Conservation (phyloP, 768 basidiomycete species). For the Lyophyllum shimeji region DNA sequence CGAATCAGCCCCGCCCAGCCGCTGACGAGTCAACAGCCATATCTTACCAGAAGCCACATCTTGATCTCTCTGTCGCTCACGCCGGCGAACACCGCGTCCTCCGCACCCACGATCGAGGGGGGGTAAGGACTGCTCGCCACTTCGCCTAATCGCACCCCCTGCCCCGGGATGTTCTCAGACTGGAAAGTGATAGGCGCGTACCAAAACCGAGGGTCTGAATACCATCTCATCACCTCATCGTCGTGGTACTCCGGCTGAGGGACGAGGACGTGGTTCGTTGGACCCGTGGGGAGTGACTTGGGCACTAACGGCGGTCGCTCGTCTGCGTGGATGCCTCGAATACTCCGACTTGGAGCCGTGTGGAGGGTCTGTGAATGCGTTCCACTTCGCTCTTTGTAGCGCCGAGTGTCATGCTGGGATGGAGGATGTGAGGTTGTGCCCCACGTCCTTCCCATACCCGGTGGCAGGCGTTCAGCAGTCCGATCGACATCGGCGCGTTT, state of each 20-base stretch:
- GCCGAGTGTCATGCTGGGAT: slow-evolving; percentile 12
- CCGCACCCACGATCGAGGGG: slow-evolving; percentile 18
- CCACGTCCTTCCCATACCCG: no score
- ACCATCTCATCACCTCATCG: slow-evolving; percentile 9
- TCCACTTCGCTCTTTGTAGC: slow-evolving; percentile 7
- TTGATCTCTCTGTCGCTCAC: slow-evolving; percentile 29
- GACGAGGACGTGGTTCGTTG: slow-evolving; percentile 25
- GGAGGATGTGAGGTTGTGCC: slow-evolving; percentile 6
- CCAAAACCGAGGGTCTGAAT: slow-evolving; percentile 17
- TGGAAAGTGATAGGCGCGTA: slow-evolving; percentile 32
- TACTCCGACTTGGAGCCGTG: slow-evolving; percentile 3
- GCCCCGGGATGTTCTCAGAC: slow-evolving; percentile 24
- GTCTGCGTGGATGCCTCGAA: background rate
- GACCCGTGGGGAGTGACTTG: slow-evolving; percentile 12
- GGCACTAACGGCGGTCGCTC: background rate
- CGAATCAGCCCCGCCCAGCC: background rate
- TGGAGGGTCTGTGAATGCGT: slow-evolving; percentile 10
- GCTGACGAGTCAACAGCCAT: background rate
- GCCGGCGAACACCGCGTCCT: slow-evolving; percentile 20
- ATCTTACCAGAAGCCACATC: slow-evolving; percentile 33
- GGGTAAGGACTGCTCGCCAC: slow-evolving; percentile 15
- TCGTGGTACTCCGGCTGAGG: slow-evolving; percentile 25
- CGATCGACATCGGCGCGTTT: slow-evolving; percentile 9
- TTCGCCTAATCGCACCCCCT: slow-evolving; percentile 30
- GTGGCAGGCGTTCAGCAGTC: no score